Evolutionary conservation across 345 rosid species (phyloP).

Genomic region (Microcos paniculata): DNA sequence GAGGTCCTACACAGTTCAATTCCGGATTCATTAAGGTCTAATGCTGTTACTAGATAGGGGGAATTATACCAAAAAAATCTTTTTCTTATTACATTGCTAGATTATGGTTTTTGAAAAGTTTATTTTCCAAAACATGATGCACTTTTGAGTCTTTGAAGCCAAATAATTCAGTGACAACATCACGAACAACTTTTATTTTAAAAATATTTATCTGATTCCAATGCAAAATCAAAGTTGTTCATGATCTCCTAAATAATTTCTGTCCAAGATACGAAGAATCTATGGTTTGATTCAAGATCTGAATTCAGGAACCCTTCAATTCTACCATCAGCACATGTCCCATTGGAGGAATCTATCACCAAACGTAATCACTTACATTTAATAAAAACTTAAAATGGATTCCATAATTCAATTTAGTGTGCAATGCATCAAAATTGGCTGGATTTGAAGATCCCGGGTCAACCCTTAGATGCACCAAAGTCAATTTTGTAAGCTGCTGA

Average conservation of each 20-base stretch:
- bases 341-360: neutral
- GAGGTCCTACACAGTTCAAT: too few relatives aligned
- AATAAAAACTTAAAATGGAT: neutral
- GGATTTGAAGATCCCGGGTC: neutral
- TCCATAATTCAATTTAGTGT: neutral
- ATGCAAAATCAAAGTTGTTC: neutral
- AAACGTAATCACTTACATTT: neutral
- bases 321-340: neutral
- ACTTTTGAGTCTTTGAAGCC: neutral
- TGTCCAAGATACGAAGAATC: neutral
- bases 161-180: neutral
- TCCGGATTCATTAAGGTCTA: too few relatives aligned
- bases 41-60: too few relatives aligned
- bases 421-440: neutral
- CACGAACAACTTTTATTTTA: neutral
- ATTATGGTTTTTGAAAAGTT: neutral
- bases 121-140: neutral
- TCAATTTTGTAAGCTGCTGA: neutral
- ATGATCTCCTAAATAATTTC: neutral
- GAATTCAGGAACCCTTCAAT: neutral
- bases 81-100: neutral
- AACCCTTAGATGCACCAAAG: too few relatives aligned
- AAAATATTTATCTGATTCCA: neutral
- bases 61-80: too few relatives aligned
- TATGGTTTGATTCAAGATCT: neutral